Evolutionary conservation across 805 yeast species (phyloP).

Genomic region (Nakazawaea pomicola): DNA sequence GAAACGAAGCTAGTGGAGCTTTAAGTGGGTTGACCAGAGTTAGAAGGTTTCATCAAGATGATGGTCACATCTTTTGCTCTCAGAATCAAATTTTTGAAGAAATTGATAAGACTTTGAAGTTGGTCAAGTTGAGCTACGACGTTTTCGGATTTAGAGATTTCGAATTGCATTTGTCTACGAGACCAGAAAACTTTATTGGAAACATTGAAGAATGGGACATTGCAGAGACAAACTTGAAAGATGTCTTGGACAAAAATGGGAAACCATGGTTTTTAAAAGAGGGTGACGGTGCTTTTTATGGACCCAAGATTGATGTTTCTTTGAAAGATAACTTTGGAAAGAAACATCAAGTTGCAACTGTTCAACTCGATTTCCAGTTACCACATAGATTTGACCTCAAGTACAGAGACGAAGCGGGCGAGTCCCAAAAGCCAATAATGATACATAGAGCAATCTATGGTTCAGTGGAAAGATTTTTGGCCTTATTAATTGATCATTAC

Average conservation of each 20-base stretch:
- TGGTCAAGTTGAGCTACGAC: slow-evolving; percentile 71
- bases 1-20: slow-evolving; percentile 95
- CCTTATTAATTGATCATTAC: slow-evolving; percentile 84
- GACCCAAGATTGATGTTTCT: slow-evolving; percentile 90
- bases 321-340: slow-evolving; percentile 77
- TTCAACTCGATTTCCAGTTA: slow-evolving; percentile 91
- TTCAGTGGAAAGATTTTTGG: slow-evolving; percentile 87
- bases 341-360: slow-evolving; percentile 90
- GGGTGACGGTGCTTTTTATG: slow-evolving; percentile 98
- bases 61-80: slow-evolving; percentile 93
- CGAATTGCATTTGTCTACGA: slow-evolving; percentile 71
- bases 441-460: slow-evolving; percentile 95
- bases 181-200: slow-evolving; percentile 81
- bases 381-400: slow-evolving; percentile 78
- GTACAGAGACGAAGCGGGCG: slow-evolving; percentile 52
- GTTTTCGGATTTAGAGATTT: slow-evolving; percentile 59
- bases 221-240: slow-evolving; percentile 67
- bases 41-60: slow-evolving; percentile 95
- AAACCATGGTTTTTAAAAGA: slow-evolving; percentile 63
- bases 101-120: slow-evolving; percentile 62
- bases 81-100: slow-evolving; percentile 71
- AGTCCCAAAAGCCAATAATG: slow-evolving; percentile 76
- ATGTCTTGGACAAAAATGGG: slow-evolving; percentile 49
- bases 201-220: slow-evolving; percentile 68
- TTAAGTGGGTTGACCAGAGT: slow-evolving; percentile 89